phyloP scores from a whole-genome alignment of 352 stramenopile genomes.

The Phytophthora pluvialis region DNA sequence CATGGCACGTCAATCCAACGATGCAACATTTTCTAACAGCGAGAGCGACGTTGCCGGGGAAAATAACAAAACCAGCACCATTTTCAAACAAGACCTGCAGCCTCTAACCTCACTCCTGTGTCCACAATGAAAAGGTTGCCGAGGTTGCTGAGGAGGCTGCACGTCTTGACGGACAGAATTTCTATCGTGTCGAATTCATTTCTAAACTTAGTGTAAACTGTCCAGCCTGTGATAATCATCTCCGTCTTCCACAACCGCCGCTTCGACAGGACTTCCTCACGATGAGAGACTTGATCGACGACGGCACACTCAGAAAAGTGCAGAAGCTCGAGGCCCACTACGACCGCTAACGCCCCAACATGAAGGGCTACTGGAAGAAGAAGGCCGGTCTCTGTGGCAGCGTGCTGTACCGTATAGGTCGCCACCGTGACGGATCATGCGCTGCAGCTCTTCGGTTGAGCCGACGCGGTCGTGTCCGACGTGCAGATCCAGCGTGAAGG shows the following conservation, averaged over 20 bases:
- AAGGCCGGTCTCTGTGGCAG: conserved; percentile 58
- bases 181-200: too few species aligned
- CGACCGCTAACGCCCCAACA: conserved; percentile 67
- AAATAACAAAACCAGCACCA: too few species aligned
- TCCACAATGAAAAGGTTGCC: too few species aligned
- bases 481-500: conserved; percentile 81
- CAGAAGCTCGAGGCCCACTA: conserved; percentile 67
- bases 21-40: too few species aligned
- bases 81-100: too few species aligned
- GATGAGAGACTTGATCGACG: conserved; percentile 51
- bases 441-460: conserved; percentile 66
- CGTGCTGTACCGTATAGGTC: conserved; percentile 74
- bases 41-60: too few species aligned
- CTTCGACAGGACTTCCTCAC: conserved; percentile 84
- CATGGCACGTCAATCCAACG: too few species aligned
- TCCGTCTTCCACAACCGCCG: conserved; percentile 83
- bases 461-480: conserved; percentile 52
- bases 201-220: too few species aligned
- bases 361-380: conserved; percentile 87
- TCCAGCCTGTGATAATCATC: too few species aligned
- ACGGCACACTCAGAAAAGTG: conserved; percentile 57
- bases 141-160: too few species aligned
- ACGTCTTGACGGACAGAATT: too few species aligned
- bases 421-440: conserved; percentile 73
- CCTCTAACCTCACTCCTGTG: too few species aligned